A percentile compares a stretch with the other conserved stretches of the same genome.
These are phyloP conservation scores for Quercus tomentella DNA, from an alignment of 331 rosid species.

Conservation along the genomic window DNA sequence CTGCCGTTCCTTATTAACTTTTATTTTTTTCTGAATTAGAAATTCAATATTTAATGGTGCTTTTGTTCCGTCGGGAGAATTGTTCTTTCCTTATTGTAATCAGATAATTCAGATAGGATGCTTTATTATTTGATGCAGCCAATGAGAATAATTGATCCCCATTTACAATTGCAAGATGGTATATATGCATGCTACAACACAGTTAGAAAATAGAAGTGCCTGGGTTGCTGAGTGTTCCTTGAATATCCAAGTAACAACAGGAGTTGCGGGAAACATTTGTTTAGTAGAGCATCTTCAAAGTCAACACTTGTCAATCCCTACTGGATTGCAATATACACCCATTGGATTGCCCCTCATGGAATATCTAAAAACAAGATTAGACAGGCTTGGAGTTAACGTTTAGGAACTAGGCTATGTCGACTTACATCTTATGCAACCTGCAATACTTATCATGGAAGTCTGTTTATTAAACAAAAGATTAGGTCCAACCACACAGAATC, in stretches of 20 bases:
- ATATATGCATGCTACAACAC: conserved; percentile 66
- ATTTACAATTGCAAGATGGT: conserved; percentile 64
- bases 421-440: neutral
- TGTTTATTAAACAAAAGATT: neutral
- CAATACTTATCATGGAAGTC: neutral
- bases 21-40: neutral
- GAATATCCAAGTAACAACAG: conserved; percentile 71
- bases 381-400: neutral
- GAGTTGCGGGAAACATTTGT: conserved; percentile 55
- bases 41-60: conserved; percentile 10
- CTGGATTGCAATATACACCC: conserved; percentile 61
- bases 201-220: conserved; percentile 71
- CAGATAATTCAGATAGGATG: neutral
- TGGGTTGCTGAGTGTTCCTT: conserved; percentile 71
- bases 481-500: too few species aligned
- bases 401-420: neutral
- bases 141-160: conserved; percentile 84
- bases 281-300: too few species aligned
- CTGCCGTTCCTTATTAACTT: neutral
- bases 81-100: neutral
- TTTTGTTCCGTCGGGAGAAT: conserved; percentile 13
- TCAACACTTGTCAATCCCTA: conserved; percentile 61
- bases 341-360: neutral
- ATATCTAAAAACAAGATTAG: neutral
- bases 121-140: conserved; percentile 64